Evolutionary conservation across 495 filamentous ascomycete genomes (phyloP), one percentile per base, ranked within the genome.

Genomic region (Patellaria atrata): DNA sequence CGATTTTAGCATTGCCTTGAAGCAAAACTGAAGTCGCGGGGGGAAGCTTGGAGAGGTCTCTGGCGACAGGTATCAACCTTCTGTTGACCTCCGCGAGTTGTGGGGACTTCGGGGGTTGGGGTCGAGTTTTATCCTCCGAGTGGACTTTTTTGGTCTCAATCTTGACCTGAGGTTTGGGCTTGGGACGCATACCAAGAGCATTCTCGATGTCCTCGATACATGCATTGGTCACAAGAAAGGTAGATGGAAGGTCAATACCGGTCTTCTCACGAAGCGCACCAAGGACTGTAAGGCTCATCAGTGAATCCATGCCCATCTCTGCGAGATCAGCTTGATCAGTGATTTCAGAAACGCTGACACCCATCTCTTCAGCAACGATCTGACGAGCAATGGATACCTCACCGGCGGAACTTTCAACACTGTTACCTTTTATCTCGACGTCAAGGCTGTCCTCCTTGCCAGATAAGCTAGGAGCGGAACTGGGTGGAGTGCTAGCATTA

Each of bases 21-120:
- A 70, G 61, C 21, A 71, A 70, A 2, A 56, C 71, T 40, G 38
- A 77, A 44, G 30, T 75, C 57, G 37, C 62, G 50, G 35, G 63
- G 55, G 56, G 59, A 44, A 48, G 38, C 11, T 38, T 27, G 26
- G 52, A 56, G 22, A 59, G 22, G 41, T 61, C 57, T 4, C 50
- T 45, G 31, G 41, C 37, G 13, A 50, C 24, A 4, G 44, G 39
- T 11, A 32, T 19, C 2, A 61, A 49, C 41, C 49, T 55, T 18
- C 47, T 48, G 45, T 49, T 57, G 18, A 61, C 58, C 29, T 53
- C 40, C 11, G 50, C 45, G 31, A 61, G 56, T 45, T 61, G 45
- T 23, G 54, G 54, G 7, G 27, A 29, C 30, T 50, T 54, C 11
- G 40, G 32, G 2, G 38, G 16, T 30, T 38, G 40, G 11, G 22